Percentiles rank a stretch among this genome's conserved stretches.
Evolutionary conservation across 2,329 filamentous ascomycete genomes (phyloP).

Genomic region (Graphiopsis chlorocephala): DNA sequence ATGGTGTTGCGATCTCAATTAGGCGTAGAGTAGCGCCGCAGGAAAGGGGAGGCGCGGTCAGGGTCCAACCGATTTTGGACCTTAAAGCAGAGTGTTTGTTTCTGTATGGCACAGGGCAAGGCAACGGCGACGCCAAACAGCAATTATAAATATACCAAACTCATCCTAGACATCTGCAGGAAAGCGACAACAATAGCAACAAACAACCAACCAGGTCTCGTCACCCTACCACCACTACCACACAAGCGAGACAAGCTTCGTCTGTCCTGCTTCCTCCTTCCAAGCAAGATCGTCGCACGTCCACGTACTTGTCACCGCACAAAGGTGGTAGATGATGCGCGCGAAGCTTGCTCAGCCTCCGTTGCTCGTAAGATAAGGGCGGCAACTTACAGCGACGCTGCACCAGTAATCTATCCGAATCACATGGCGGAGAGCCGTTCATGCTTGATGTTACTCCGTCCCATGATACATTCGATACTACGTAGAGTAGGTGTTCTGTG

Average conservation of each 20-base stretch:
- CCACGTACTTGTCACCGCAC: neutral
- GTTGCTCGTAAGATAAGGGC: constrained; percentile 1
- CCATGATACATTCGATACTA: neutral
- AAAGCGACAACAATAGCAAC: neutral
- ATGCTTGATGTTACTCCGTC: constrained; percentile 1
- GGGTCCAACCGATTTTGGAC: neutral
- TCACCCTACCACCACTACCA: neutral
- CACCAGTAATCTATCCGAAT: neutral
- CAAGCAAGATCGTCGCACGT: constrained; percentile 10
- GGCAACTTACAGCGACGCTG: neutral
- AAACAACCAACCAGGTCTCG: constrained; percentile 1
- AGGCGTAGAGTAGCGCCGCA: neutral
- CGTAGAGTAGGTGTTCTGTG: neutral
- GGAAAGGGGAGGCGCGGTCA: neutral
- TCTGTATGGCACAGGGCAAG: neutral
- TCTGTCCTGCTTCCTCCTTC: neutral
- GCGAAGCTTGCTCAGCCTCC: constrained; percentile 10
- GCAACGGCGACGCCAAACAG: neutral
- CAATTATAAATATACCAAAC: neutral
- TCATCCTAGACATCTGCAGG: neutral
- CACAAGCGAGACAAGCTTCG: constrained; percentile 1
- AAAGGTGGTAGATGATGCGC: neutral
- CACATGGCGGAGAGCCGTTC: constrained; percentile 10
- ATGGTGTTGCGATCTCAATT: neutral
- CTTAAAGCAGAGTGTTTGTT: constrained; percentile 1